phyloP scores from a whole-genome alignment of 192 early-diverging fungal genomes.

The Coemansia sp. region DNA sequence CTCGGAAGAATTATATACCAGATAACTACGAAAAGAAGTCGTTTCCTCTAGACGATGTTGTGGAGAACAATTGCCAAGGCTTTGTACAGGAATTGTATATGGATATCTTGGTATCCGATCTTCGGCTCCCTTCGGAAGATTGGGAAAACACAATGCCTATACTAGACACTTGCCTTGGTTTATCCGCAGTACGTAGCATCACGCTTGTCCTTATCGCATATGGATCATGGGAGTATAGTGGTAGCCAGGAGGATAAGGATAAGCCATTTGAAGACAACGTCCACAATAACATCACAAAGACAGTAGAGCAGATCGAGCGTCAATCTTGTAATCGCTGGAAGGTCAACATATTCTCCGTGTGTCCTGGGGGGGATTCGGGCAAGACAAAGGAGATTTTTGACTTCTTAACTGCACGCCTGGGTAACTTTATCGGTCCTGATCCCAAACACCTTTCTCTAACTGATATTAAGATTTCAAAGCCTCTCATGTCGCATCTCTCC shows the following conservation, averaged over 20 bases:
- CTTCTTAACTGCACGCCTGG: background rate
- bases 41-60: background rate
- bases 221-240: background rate
- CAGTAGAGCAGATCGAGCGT: background rate
- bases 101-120: conserved; percentile 2
- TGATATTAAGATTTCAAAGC: conserved; percentile 3
- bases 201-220: background rate
- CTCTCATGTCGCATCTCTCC: conserved; percentile 1
- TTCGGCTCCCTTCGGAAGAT: background rate
- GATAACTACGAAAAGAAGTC: background rate
- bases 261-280: background rate
- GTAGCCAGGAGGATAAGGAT: background rate
- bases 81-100: conserved; percentile 17
- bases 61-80: conserved; percentile 8
- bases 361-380: background rate
- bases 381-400: background rate
- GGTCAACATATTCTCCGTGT: background rate
- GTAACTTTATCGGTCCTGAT: background rate
- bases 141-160: background rate
- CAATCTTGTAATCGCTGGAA: background rate
- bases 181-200: conserved; percentile 8
- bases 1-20: background rate
- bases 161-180: background rate
- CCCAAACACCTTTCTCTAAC: conserved; percentile 10
- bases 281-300: background rate